phyloP scores from a whole-genome alignment of 345 rosid genomes.

The Pistacia integerrima region DNA sequence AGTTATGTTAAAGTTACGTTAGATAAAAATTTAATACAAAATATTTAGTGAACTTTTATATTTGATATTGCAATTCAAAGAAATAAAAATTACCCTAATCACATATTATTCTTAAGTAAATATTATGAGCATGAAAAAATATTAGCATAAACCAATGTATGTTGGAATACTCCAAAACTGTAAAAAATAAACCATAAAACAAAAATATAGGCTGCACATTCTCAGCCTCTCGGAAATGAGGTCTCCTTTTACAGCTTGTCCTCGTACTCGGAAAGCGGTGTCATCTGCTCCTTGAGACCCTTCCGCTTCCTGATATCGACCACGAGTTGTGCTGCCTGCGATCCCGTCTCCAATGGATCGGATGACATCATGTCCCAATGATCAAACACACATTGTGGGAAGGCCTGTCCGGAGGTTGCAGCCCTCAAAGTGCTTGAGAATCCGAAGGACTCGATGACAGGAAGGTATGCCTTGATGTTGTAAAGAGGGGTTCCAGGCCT shows the following conservation, averaged over 20 bases:
- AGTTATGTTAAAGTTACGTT: too few relatives aligned
- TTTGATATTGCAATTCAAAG: too few relatives aligned
- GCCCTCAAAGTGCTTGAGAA: conserved; percentile 70
- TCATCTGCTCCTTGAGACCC: conserved; percentile 70
- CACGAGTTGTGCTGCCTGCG: conserved; percentile 49
- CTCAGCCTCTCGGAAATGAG: background rate
- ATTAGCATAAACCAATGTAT: too few relatives aligned
- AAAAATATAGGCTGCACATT: background rate
- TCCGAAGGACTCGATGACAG: conserved; percentile 78
- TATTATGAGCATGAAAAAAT: too few relatives aligned
- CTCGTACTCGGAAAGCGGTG: conserved; percentile 57
- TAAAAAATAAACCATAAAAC: too few relatives aligned
- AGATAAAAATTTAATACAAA: too few relatives aligned
- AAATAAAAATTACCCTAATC: too few relatives aligned
- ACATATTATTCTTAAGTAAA: too few relatives aligned
- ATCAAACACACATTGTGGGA: conserved; percentile 84
- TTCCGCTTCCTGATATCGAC: conserved; percentile 56
- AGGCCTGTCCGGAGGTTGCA: conserved; percentile 84
- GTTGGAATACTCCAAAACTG: too few relatives aligned
- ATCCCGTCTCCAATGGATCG: conserved; percentile 51
- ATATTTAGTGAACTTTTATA: too few relatives aligned
- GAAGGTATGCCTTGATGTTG: conserved; percentile 85
- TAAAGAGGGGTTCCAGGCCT: conserved; percentile 83
- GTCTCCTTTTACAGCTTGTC: conserved; percentile 46
- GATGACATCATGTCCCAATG: conserved; percentile 80